Conservation (phyloP, 78 protist species). For the Speleostelium caveatum region DNA sequence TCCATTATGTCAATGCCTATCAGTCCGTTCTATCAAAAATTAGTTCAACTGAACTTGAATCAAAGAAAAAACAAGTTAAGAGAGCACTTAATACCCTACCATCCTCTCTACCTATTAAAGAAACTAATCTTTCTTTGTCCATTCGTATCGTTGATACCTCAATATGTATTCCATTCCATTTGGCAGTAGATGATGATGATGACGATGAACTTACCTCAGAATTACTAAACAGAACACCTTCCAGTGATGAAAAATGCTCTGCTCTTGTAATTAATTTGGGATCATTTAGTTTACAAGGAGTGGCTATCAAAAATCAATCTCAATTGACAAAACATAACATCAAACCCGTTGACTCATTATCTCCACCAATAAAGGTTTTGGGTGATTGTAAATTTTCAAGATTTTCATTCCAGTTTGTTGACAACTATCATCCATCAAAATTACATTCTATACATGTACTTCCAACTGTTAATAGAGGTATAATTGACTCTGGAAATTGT, state of each 20-base stretch:
- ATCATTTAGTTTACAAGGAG: conserved; percentile 49
- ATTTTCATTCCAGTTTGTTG: conserved; percentile 70
- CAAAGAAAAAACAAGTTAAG: not conserved
- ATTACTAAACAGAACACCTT: not conserved
- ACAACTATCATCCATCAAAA: conserved; percentile 58
- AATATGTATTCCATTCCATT: conserved; percentile 34
- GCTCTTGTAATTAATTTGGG: conserved; percentile 40
- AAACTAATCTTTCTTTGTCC: conserved; percentile 52
- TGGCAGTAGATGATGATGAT: too few species aligned
- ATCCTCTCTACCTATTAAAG: conserved; percentile 54
- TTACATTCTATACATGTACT: conserved; percentile 21
- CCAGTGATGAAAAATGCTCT: conserved; percentile 2
- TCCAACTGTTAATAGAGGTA: conserved; percentile 39
- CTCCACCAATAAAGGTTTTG: conserved; percentile 14
- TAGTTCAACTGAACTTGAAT: not conserved
- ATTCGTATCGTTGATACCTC: conserved; percentile 41
- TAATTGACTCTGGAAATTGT: conserved; percentile 66
- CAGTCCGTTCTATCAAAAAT: conserved; percentile 28
- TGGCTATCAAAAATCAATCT: conserved; percentile 40
- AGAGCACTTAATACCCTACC: conserved; percentile 49
- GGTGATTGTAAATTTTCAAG: conserved; percentile 73
- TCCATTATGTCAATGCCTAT: conserved; percentile 44
- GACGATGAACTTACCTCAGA: not conserved
- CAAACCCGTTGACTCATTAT: not conserved
- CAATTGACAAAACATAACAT: not conserved